Base-by-base conservation (phyloP, 768 basidiomycete genomes). In the Kwoniella newhampshirensis region DNA sequence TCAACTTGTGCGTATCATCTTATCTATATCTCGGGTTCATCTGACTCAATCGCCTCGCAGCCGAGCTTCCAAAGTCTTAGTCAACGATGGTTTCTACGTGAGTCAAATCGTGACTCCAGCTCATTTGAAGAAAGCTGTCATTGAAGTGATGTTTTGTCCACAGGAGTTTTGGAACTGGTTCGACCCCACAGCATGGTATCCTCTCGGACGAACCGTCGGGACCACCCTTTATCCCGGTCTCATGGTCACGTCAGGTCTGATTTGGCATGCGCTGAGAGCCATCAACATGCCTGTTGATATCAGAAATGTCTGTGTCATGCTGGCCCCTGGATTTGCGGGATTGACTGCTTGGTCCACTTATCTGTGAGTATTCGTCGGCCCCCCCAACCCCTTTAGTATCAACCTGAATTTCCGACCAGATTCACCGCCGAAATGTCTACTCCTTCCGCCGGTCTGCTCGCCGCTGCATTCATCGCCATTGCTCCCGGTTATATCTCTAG, bases 101-200 rank as follows among this genome's bases (percentile, higher is more conserved):
- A 55, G 89, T 79, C 4, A 23, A n/a, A 1, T 18, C 52, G 13
- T 28, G 28, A n/a, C 2, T 51, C 21, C 26, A 23, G 15, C 15
- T 26, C 20, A 23, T n/a, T n/a, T n/a, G n/a, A n/a, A n/a, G n/a
- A 46, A 37, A 32, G 28, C 32, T 9, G 12, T 26, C 25, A 35
- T 28, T 30, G n/a, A n/a, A n/a, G 13, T 35, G 49, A 26, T 30
- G 4, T 50, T 32, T 13, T 52, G 15, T n/a, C n/a, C n/a, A n/a
- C 61, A 96, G 91, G 94, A 89, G 85, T 98, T 99, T 79, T 99
- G 96, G 96, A 99, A 99, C 74, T 99, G 96, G 96, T 99, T 99
- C 75, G 96, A 99, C 78, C 93, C 93, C 20, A 96, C 94, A 3
- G 94, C 94, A 66, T 99, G 96, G 96, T 98, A 99, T 70, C 96